Base-by-base conservation (phyloP, 192 early-diverging fungal genomes). In the Geosiphon pyriformis region DNA sequence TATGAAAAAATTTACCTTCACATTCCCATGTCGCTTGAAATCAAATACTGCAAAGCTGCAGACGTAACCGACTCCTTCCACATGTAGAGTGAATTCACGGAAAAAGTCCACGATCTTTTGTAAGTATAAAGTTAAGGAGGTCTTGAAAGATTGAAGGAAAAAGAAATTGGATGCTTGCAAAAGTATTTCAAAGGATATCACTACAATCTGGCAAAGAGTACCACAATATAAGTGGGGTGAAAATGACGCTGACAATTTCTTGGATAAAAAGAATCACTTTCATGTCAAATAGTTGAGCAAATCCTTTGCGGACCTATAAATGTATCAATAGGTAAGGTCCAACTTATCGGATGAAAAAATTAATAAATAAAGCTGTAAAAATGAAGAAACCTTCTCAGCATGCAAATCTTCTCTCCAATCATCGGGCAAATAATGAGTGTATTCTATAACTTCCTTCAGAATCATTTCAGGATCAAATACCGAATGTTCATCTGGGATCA, bases 21-120 rank as follows among this genome's bases (percentile, higher is more conserved):
- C 83, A 64, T 98, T 94, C 10, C 96, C 96, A 67, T 95, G 88
- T 33, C 84, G 75, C 66, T 84, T 85, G 78, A 99, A 92, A 71
- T 99, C 94, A 79, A 96, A 98, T 17, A 90, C 83, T 3, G 96
- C 94, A 85, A 96, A 98, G 59, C 91, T 94, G 77, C 96, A 99
- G 7, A 99, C 93, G 71, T 94, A 91, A 3, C 96, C 97, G 4
- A 96, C 72, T 0, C 87, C 87, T 47, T 94, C 90, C 18, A 93
- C 89, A 72, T 95, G 90, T 1, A 95, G 91, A 0, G 97, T 94
- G 67, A 91, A 96, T 69, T 95, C 93, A 31, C 91, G 81, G 73
- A 99, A 95, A 68, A 99, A 98, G 67, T 96, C 94, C 4, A 99
- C 73, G 29, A 99, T 85, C 27, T 80, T 69, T 20, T 64, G 61